These are phyloP conservation scores for Botrytis tulipae DNA, from an alignment of 2,329 filamentous ascomycete species.

Conservation along the genomic window DNA sequence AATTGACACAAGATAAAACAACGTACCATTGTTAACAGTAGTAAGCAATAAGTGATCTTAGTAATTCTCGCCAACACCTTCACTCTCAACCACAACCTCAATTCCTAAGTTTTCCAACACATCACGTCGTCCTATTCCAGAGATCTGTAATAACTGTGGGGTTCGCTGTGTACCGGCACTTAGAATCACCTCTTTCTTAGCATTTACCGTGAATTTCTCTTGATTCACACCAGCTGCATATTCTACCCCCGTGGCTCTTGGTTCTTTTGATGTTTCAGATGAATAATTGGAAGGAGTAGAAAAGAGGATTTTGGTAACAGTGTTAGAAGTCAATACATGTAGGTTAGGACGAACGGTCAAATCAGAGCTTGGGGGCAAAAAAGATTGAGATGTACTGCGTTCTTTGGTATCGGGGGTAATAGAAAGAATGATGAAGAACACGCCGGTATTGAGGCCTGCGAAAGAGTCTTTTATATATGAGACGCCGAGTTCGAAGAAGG, in stretches of 20 bases:
- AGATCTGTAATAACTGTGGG: slow-evolving; percentile 52
- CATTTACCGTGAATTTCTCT: slow-evolving; percentile 24
- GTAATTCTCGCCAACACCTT: slow-evolving; percentile 52
- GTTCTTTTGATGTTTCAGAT: neutral
- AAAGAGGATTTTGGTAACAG: slow-evolving; percentile 4
- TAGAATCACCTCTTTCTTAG: slow-evolving; percentile 47
- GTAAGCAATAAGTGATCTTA: slow-evolving; percentile 41
- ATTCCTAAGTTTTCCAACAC: slow-evolving; percentile 47
- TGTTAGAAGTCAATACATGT: slow-evolving; percentile 8
- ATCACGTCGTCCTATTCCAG: slow-evolving; percentile 47
- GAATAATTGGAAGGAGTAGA: neutral
- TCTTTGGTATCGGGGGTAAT: neutral
- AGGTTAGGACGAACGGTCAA: neutral
- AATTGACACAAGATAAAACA: neutral
- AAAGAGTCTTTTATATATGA: slow-evolving; percentile 39
- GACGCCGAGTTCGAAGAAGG: slow-evolving; percentile 42
- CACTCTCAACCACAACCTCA: slow-evolving; percentile 43
- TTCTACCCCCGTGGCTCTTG: neutral
- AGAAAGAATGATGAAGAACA: slow-evolving; percentile 2
- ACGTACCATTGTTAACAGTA: neutral
- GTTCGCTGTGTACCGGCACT: slow-evolving; percentile 51
- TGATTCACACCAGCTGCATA: neutral
- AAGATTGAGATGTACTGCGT: slow-evolving; percentile 13
- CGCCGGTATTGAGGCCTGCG: neutral
- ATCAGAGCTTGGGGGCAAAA: neutral